These are phyloP conservation scores for Pleurotus cornucopiae DNA, from an alignment of 768 basidiomycete species.

Conservation along the genomic window DNA sequence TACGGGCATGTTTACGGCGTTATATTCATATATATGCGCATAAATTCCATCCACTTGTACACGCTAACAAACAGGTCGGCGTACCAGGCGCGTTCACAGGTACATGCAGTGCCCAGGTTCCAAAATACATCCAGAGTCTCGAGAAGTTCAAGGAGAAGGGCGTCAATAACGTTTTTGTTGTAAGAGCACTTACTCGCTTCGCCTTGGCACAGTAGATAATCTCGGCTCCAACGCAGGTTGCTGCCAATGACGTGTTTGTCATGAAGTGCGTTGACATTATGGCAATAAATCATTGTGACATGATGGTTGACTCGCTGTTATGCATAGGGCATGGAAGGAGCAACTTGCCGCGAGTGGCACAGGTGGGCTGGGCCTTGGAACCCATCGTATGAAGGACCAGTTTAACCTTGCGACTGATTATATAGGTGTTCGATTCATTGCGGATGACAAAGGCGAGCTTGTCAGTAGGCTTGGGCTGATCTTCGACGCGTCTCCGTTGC, in stretches of 20 bases:
- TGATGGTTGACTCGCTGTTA: not conserved
- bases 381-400: too few species aligned
- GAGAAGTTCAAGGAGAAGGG: slow-evolving; percentile 76
- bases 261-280: slow-evolving; percentile 36
- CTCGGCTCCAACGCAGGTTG: slow-evolving; percentile 23
- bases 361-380: slow-evolving; percentile 31
- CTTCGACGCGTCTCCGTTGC: slow-evolving; percentile 56
- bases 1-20: too few species aligned
- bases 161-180: slow-evolving; percentile 63
- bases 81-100: slow-evolving; percentile 79
- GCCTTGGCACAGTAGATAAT: not conserved
- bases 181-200: not conserved
- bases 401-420: not conserved
- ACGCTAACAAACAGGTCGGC: slow-evolving; percentile 43
- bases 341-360: slow-evolving; percentile 53
- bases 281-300: not conserved
- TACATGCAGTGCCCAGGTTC: slow-evolving; percentile 62
- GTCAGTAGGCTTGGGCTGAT: slow-evolving; percentile 50
- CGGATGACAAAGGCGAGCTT: slow-evolving; percentile 65
- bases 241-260: slow-evolving; percentile 80
- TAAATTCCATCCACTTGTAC: too few species aligned
- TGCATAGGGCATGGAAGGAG: slow-evolving; percentile 63
- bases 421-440: slow-evolving; percentile 54
- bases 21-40: too few species aligned
- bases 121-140: slow-evolving; percentile 60